Base-by-base conservation (phyloP, 1,284 basidiomycete genomes). In the Ceratorhiza oryzae-sativae region DNA sequence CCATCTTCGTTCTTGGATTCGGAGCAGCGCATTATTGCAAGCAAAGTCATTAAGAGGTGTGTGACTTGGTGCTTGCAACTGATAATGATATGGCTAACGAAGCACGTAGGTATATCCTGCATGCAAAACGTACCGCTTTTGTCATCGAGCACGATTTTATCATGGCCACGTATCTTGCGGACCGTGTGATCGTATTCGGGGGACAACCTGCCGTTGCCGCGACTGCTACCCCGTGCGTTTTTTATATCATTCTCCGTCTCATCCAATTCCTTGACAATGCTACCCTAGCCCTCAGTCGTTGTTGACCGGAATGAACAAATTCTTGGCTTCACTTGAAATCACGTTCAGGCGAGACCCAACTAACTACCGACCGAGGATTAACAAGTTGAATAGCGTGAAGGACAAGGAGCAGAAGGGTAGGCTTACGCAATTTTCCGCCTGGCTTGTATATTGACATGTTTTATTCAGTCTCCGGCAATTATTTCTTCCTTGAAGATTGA, bases 71-170 rank as follows among this genome's bases (percentile, higher is more conserved):
- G 20, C 12, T 4, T 25, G n/a, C 39, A 15, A 30, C 32, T 13
- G 53, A 51, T 15, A 53, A 20, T 73, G 25, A 41, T 59, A 49
- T 74, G 30, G 42, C 59, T 53, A 71, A 74, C 45, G 74, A 13
- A 71, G 12, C 30, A 1, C 73, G 20, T 58, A 90, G 90, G 72
- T 97, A 96, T 81, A 92, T 98, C 78, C 88, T 98, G 56, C 90
- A 95, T 77, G 88, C 94, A 15, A 97, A 97, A 85, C 95, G 96
- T 83, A 97, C 95, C 0, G 96, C 96, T 0, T 97, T 98, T 80
- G 87, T 98, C 77, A 97, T 97, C 78, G 95, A 97, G 86, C 95
- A 97, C 88, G 95, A 98, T 84, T 97, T 97, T 82, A 94, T 95
- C 83, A 94, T 94, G 91, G 94, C 95, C 3, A 97, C 95, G 2